Base-by-base conservation (phyloP, 257 asterid genomes). In the Capsicum pubescens region DNA sequence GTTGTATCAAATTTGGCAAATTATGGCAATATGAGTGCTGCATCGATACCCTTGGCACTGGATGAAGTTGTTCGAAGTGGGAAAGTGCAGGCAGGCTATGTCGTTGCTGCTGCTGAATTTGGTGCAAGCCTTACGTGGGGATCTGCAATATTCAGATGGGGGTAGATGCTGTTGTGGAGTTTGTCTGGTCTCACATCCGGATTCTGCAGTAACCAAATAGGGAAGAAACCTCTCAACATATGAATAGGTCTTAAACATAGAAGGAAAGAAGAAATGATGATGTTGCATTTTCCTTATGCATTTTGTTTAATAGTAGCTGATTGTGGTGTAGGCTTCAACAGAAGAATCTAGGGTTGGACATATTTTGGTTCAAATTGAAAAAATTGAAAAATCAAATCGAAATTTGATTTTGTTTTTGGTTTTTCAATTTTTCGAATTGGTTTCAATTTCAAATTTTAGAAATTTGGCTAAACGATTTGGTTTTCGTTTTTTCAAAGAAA, bases 41-140 rank as follows among this genome's bases (percentile, higher is more conserved):
- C 99, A 6, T 93, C 98, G 42, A 97, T 97, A 67, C 99, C 98
- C 3, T 79, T 97, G 93, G 98, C 99, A 10, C 83, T 97, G 91
- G 98, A 97, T 52, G 99, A 94, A 68, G 98, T 98, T 1, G 98
- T 94, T 60, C 83, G 98, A 56, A 91, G 97, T 12, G 98, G 98
- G 72, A 92, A 92, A 88, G 97, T 97, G 66, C 84, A 90, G 85
- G 82, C 89, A 3, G 98, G 99, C 9, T 91, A 97, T 84, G 91
- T 91, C 10, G 91, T 97, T 68, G 99, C 99, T 69, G 83, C 98
- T 50, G 97, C 99, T 59, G 99, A 98, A 9, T 94, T 97, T 79
- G 98, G 99, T 71, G 99, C 99, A 58, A 97, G 99, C 46, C 98
- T 95, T 84, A 95, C 98, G 5, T 97, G 99, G 98, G 98, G 95